Evolutionary conservation across 345 rosid genomes (phyloP).

Genomic region (Boechera divaricarpa): DNA sequence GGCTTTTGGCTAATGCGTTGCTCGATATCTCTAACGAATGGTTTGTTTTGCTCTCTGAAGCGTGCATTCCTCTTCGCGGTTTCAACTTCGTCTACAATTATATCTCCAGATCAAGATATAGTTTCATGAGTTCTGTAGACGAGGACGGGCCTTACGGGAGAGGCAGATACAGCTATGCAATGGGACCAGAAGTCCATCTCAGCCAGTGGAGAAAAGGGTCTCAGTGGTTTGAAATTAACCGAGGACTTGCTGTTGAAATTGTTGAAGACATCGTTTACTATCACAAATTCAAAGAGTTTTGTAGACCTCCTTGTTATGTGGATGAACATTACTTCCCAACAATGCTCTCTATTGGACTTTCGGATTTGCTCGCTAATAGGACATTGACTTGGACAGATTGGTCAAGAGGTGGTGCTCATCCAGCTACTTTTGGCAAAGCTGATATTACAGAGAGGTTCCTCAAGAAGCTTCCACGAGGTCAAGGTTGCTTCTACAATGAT

Average conservation of each 20-base stretch:
- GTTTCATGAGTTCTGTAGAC: constrained; percentile 83
- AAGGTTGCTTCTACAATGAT: constrained; percentile 60
- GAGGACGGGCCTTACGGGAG: constrained; percentile 77
- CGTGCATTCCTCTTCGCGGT: constrained; percentile 83
- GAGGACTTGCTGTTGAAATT: constrained; percentile 62
- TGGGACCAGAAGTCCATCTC: constrained; percentile 75
- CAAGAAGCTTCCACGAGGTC: constrained; percentile 48
- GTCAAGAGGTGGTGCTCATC: constrained; percentile 90
- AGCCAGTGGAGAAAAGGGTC: constrained; percentile 93
- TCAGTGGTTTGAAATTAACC: constrained; percentile 88
- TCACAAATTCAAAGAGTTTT: constrained; percentile 71
- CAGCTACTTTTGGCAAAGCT: constrained; percentile 65
- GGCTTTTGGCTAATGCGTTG: constrained; percentile 87
- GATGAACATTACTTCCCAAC: constrained; percentile 96
- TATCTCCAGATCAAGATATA: constrained; percentile 62
- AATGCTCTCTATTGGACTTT: constrained; percentile 63
- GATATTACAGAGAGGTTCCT: constrained; percentile 65
- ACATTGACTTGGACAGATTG: constrained; percentile 89
- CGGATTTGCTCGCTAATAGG: constrained; percentile 69
- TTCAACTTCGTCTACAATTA: constrained; percentile 63
- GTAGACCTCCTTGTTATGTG: constrained; percentile 79
- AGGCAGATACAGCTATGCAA: constrained; percentile 66
- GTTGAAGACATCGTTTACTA: constrained; percentile 64
- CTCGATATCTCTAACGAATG: constrained; percentile 87
- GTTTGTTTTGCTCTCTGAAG: constrained; percentile 84